These are phyloP conservation scores for Carex myosuroides DNA, from an alignment of 176 grass and related monocot genomes.

Conservation along the genomic window DNA sequence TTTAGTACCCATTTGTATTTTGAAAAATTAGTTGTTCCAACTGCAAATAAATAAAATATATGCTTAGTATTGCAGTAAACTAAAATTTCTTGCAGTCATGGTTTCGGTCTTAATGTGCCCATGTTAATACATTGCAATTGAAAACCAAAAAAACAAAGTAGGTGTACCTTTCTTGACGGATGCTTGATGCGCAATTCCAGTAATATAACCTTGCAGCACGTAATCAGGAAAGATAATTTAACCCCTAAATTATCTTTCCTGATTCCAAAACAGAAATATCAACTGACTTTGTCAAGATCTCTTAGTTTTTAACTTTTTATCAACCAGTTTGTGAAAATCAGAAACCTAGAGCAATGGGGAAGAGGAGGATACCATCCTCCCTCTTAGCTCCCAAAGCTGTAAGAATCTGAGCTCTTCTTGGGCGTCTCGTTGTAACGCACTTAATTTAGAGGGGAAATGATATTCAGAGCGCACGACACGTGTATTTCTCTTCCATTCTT, in stretches of 20 bases:
- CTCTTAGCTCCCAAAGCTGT: conserved; percentile 1
- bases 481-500: conserved; percentile 2
- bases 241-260: background rate
- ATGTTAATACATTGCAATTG: background rate
- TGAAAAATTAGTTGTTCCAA: conserved; percentile 4
- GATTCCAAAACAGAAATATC: background rate
- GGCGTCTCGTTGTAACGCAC: background rate
- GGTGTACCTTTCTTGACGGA: background rate
- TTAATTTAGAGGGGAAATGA: conserved; percentile 9
- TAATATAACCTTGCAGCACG: background rate
- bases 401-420: background rate
- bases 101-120: background rate
- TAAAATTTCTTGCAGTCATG: background rate
- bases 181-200: background rate
- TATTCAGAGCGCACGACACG: conserved; percentile 4
- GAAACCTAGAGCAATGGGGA: conserved; percentile 3
- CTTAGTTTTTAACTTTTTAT: background rate
- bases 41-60: conserved; percentile 11
- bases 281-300: background rate
- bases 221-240: conserved; percentile 20
- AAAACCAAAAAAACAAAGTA: background rate
- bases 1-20: conserved; percentile 23
- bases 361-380: background rate
- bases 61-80: background rate
- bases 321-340: background rate